Percentiles rank a stretch among this genome's conserved stretches.
These are phyloP conservation scores for Didymella sp. DNA, from an alignment of 2,329 filamentous ascomycete genomes.

Conservation along the genomic window DNA sequence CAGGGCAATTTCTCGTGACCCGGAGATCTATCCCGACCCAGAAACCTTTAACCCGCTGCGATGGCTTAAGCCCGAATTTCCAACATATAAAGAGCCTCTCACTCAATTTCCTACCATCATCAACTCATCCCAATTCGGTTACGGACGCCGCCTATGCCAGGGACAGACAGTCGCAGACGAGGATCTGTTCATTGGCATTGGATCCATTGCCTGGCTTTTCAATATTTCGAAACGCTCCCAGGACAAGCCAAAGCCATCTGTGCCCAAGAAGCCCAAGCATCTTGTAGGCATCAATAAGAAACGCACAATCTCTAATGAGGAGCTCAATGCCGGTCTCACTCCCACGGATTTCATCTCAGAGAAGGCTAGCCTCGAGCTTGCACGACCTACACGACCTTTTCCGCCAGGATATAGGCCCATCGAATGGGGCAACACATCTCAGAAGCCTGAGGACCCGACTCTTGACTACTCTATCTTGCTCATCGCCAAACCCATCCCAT, in stretches of 20 bases:
- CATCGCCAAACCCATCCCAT: constrained; percentile 56
- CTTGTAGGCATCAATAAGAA: constrained; percentile 41
- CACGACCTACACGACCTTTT: constrained; percentile 7
- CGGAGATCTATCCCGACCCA: constrained; percentile 66
- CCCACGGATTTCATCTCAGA: constrained; percentile 30
- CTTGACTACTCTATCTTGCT: constrained; percentile 54
- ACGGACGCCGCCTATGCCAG: constrained; percentile 59
- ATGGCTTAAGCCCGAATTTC: constrained; percentile 66
- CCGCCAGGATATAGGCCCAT: constrained; percentile 30
- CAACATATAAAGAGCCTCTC: constrained; percentile 61
- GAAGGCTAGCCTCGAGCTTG: constrained; percentile 28
- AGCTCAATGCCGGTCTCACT: constrained; percentile 43
- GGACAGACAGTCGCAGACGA: constrained; percentile 53
- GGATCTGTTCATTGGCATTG: constrained; percentile 53
- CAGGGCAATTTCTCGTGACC: constrained; percentile 62
- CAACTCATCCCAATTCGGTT: constrained; percentile 62
- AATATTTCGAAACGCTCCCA: constrained; percentile 42
- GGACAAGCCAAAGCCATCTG: constrained; percentile 15
- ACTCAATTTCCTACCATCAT: constrained; percentile 61
- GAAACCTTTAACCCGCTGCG: constrained; percentile 67
- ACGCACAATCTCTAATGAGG: constrained; percentile 47
- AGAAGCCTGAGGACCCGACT: constrained; percentile 50
- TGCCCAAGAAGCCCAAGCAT: constrained; percentile 24
- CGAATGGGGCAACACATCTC: constrained; percentile 32
- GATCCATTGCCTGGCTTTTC: constrained; percentile 56